Percentiles rank a stretch among this genome's conserved stretches.
phyloP scores from a whole-genome alignment of 148 eudicot species.

The Camellia lanceoleosa region DNA sequence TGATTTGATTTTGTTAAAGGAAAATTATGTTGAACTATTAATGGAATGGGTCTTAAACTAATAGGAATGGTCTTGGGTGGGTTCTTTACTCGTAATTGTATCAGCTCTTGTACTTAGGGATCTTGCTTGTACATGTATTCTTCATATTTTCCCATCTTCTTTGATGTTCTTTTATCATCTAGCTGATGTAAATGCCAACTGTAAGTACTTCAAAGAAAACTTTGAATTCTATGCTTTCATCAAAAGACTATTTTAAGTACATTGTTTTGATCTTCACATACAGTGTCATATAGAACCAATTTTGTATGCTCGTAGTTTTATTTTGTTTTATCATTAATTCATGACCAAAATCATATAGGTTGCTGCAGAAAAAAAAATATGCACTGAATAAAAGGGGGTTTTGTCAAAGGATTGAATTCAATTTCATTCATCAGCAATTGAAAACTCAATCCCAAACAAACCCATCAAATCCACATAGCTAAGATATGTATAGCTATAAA shows the following conservation, averaged over 20 bases:
- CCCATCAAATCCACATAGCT: no score
- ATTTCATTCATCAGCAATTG: no score
- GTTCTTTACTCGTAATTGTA: not conserved
- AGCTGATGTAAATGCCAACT: not conserved
- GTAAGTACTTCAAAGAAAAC: not conserved
- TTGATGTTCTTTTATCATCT: not conserved
- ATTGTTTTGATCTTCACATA: not conserved
- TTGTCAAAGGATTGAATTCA: no score
- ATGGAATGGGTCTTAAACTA: not conserved
- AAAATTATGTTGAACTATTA: not conserved
- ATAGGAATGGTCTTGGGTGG: not conserved
- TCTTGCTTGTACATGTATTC: not conserved
- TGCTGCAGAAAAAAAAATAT: slow-evolving; percentile 46
- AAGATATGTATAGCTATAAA: no score
- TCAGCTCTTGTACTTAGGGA: not conserved
- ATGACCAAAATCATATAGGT: slow-evolving; percentile 32
- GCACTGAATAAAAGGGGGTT: slow-evolving; percentile 16
- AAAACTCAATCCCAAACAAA: no score
- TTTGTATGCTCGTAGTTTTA: not conserved
- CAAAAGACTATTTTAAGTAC: not conserved
- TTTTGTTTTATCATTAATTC: slow-evolving; percentile 1
- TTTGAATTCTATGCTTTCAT: not conserved
- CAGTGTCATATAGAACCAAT: not conserved
- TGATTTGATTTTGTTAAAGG: not conserved
- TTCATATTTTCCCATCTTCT: not conserved